These are phyloP conservation scores for Graphilbum fragrans DNA, from an alignment of 2,329 filamentous ascomycete species.

Conservation along the genomic window DNA sequence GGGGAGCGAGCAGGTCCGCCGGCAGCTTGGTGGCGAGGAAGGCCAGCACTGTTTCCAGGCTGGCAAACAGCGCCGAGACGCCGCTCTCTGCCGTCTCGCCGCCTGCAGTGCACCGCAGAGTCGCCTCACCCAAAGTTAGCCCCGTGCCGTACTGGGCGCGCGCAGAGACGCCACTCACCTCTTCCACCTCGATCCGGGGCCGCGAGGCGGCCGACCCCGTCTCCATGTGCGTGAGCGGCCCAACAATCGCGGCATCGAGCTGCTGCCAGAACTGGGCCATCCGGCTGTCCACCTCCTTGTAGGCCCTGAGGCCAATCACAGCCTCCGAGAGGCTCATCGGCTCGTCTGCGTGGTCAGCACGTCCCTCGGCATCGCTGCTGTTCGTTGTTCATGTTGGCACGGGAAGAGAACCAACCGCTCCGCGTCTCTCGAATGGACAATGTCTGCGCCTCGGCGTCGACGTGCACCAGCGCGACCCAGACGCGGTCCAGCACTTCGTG, in stretches of 20 bases:
- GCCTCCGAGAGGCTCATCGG: conserved; percentile 41
- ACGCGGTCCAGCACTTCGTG: conserved; percentile 52
- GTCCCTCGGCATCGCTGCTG: too few species aligned
- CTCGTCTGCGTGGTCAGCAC: conserved; percentile 23
- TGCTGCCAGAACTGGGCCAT: conserved; percentile 50
- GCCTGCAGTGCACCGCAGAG: conserved; percentile 29
- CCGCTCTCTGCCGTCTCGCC: conserved; percentile 18
- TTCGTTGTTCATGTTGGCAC: too few species aligned
- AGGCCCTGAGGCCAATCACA: conserved; percentile 42
- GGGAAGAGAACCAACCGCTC: conserved; percentile 28
- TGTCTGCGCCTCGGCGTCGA: conserved; percentile 42
- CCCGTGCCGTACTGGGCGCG: conserved; percentile 8
- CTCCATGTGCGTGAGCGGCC: conserved; percentile 46
- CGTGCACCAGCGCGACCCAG: conserved; percentile 58
- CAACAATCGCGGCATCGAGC: conserved; percentile 48
- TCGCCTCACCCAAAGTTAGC: not conserved
- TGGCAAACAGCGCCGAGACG: conserved; percentile 38
- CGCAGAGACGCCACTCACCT: conserved; percentile 19
- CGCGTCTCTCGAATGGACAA: conserved; percentile 43
- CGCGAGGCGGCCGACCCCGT: conserved; percentile 17
- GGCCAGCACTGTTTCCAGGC: conserved; percentile 37
- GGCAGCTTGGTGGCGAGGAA: conserved; percentile 43
- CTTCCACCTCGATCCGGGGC: conserved; percentile 27
- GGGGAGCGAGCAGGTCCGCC: conserved; percentile 38
- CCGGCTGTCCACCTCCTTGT: conserved; percentile 47